These are phyloP conservation scores for Lichtheimia hyalospora DNA, from an alignment of 371 early-diverging fungal species.

Conservation along the genomic window DNA sequence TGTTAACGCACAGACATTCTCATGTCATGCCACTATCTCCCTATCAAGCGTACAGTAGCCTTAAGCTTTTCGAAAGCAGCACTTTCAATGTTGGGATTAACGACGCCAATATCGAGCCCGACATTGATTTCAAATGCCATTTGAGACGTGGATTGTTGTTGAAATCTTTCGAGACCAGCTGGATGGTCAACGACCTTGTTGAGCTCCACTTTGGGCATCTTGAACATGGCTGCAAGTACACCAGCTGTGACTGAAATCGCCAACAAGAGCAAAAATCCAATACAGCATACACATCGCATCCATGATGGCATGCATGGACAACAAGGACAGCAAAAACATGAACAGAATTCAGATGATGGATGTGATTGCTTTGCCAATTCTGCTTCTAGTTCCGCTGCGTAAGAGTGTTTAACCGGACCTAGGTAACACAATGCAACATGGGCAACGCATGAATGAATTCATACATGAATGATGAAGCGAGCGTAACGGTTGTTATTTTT, in stretches of 20 bases:
- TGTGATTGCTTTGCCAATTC: too few relatives aligned
- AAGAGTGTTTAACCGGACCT: too few relatives aligned
- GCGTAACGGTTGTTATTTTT: too few relatives aligned
- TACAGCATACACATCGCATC: slow-evolving; percentile 23
- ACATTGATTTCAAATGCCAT: slow-evolving; percentile 19
- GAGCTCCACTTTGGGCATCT: slow-evolving; percentile 22
- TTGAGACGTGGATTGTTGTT: background rate
- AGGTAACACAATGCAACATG: too few relatives aligned
- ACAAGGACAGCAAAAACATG: slow-evolving; percentile 6
- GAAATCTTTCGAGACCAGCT: slow-evolving; percentile 14
- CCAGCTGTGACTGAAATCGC: slow-evolving; percentile 14
- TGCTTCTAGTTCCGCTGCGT: too few relatives aligned
- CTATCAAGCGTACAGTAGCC: slow-evolving; percentile 23
- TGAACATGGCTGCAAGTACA: slow-evolving; percentile 24
- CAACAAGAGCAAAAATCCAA: slow-evolving; percentile 15
- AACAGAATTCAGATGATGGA: too few relatives aligned
- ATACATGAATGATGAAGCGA: too few relatives aligned
- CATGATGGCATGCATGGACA: slow-evolving; percentile 29
- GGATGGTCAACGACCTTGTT: slow-evolving; percentile 21
- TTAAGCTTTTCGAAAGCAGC: slow-evolving; percentile 31
- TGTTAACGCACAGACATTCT: background rate
- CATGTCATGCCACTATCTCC: background rate
- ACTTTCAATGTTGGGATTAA: slow-evolving; percentile 38
- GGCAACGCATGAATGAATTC: too few relatives aligned
- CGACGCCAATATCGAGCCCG: slow-evolving; percentile 31